Conservation (phyloP, 164 flowering plant genomes). For the Sedum album region DNA sequence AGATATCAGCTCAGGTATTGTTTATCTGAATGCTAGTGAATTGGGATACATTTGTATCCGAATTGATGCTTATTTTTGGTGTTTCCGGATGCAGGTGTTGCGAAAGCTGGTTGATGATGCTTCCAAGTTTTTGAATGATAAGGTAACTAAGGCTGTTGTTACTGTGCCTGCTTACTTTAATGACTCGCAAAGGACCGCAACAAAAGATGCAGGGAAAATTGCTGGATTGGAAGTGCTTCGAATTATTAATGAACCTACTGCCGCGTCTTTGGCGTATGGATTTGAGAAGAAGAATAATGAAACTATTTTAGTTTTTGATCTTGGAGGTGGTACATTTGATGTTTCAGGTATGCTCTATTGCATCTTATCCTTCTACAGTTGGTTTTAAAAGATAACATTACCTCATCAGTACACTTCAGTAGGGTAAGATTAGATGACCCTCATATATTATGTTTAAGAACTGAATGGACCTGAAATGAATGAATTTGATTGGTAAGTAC, state of each 20-base stretch:
- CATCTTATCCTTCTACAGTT: too few species aligned
- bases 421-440: too few species aligned
- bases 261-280: conserved; percentile 94
- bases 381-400: too few species aligned
- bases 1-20: conserved; percentile 64
- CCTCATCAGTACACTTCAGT: too few species aligned
- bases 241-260: conserved; percentile 91
- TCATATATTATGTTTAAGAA: too few species aligned
- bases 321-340: conserved; percentile 29
- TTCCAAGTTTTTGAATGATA: conserved; percentile 83
- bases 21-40: not conserved
- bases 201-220: conserved; percentile 95
- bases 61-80: not conserved
- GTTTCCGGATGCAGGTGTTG: conserved; percentile 46
- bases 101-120: conserved; percentile 97
- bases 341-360: conserved; percentile 60
- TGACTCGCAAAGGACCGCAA: conserved; percentile 93
- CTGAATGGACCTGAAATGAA: not conserved
- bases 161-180: conserved; percentile 97
- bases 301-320: conserved; percentile 90
- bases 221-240: conserved; percentile 91
- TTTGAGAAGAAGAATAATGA: conserved; percentile 92
- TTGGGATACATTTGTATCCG: not conserved
- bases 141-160: conserved; percentile 89
- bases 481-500: not conserved